Percentiles rank a stretch among this genome's conserved stretches.
phyloP scores from a whole-genome alignment of 129 eudicot genomes.

The Centaurea solstitialis region DNA sequence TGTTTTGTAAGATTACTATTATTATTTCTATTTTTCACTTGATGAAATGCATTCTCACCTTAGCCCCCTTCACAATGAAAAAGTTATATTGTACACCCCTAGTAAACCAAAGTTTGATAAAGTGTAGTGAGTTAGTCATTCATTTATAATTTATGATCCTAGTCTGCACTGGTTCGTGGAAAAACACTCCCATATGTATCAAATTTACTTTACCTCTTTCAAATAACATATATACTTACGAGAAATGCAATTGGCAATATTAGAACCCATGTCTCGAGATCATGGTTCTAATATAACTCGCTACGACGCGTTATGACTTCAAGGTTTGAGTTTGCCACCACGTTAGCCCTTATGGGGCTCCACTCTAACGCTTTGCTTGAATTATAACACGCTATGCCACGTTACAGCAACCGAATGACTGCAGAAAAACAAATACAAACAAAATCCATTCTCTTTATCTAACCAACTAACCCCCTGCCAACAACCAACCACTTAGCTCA shows the following conservation, averaged over 20 bases:
- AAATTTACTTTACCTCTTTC: not conserved
- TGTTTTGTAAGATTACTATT: slow-evolving; percentile 1
- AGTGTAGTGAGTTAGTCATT: not conserved
- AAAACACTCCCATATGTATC: not conserved
- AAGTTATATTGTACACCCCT: not conserved
- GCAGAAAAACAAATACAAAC: too few species aligned
- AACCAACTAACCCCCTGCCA: too few species aligned
- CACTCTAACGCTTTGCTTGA: too few species aligned
- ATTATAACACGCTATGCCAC: too few species aligned
- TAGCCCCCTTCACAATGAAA: slow-evolving; percentile 13
- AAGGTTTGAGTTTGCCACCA: too few species aligned
- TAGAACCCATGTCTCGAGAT: too few species aligned
- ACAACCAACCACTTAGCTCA: too few species aligned
- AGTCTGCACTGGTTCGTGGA: not conserved
- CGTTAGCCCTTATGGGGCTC: too few species aligned
- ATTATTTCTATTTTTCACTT: not conserved
- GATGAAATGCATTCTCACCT: not conserved
- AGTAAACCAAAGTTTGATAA: not conserved
- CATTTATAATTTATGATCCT: not conserved
- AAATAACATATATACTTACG: not conserved
- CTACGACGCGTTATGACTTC: too few species aligned
- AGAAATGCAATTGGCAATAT: not conserved
- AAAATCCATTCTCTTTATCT: too few species aligned
- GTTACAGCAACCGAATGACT: too few species aligned
- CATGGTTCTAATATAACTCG: too few species aligned